phyloP scores from a whole-genome alignment of 2,329 filamentous ascomycete genomes.

The Anisogramma anomala region DNA sequence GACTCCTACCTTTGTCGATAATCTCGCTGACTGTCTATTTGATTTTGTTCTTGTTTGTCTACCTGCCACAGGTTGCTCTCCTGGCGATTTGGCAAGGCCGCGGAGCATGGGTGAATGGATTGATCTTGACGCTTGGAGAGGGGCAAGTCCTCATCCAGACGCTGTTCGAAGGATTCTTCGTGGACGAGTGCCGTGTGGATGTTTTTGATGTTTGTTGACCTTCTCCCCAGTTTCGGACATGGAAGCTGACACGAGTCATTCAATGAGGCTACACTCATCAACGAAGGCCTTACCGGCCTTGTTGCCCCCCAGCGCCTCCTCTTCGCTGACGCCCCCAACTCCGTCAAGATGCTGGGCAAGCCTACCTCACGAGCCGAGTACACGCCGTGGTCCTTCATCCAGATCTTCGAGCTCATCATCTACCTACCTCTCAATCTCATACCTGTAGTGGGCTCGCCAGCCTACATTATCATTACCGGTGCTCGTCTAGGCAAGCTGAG shows the following conservation, averaged over 20 bases:
- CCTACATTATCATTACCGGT: constrained; percentile 82
- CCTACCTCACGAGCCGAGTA: constrained; percentile 68
- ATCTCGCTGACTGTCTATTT: constrained; percentile 74
- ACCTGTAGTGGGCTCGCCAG: constrained; percentile 67
- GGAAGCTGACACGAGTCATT: constrained; percentile 8
- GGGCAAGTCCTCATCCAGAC: constrained; percentile 58
- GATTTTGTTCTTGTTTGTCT: constrained; percentile 80
- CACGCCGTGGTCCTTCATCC: constrained; percentile 80
- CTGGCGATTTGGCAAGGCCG: constrained; percentile 79
- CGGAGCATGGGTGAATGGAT: constrained; percentile 81
- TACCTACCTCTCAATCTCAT: constrained; percentile 79
- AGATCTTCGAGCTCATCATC: constrained; percentile 73
- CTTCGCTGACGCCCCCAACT: constrained; percentile 55
- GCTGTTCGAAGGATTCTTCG: constrained; percentile 70
- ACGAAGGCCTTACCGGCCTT: constrained; percentile 58
- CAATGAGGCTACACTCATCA: constrained; percentile 57
- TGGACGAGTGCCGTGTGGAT: constrained; percentile 67
- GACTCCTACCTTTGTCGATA: constrained; percentile 68
- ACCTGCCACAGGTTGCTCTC: constrained; percentile 80
- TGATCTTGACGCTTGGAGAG: constrained; percentile 77
- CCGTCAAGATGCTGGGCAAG: constrained; percentile 72
- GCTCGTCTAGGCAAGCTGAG: constrained; percentile 78
- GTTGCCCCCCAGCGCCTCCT: constrained; percentile 55
- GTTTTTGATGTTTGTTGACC: constrained; percentile 61
- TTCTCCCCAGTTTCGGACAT: not conserved